A percentile compares a stretch with the other conserved stretches of the same genome.
Evolutionary conservation across 306 rosid species (phyloP).

Genomic region (Senna tora): DNA sequence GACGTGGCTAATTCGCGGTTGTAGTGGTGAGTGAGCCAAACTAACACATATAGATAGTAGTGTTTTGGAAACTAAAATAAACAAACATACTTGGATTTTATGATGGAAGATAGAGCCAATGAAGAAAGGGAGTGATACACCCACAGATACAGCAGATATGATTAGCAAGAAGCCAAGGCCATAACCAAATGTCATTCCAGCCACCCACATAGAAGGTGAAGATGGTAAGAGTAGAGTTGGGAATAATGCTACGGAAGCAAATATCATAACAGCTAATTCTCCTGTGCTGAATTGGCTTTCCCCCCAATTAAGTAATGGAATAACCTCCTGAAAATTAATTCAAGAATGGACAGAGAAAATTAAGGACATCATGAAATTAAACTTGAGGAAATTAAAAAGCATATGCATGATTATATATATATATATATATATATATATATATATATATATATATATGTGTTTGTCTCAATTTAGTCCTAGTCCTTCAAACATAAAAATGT

Average conservation of each 20-base stretch:
- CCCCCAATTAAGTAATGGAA: constrained; percentile 89
- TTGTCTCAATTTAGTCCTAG: no score
- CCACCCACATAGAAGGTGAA: constrained; percentile 97
- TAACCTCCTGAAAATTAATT: constrained; percentile 70
- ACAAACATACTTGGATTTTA: constrained; percentile 71
- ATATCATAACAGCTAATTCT: constrained; percentile 67
- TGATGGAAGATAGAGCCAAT: constrained; percentile 75
- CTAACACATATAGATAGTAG: background rate
- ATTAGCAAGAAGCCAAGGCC: constrained; percentile 90
- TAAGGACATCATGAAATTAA: background rate
- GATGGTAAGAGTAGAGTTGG: constrained; percentile 84
- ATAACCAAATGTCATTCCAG: constrained; percentile 97
- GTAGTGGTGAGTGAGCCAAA: background rate
- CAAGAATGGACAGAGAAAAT: background rate
- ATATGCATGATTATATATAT: no score
- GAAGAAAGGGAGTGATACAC: constrained; percentile 91
- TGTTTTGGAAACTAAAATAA: constrained; percentile 16
- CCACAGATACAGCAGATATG: constrained; percentile 69
- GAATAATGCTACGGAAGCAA: constrained; percentile 84
- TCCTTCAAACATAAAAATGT: no score
- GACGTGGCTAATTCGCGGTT: no score
- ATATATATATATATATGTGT: no score
- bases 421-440: no score
- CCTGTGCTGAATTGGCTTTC: constrained; percentile 73
- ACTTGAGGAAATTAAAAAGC: no score